phyloP scores from a whole-genome alignment of 2,329 filamentous ascomycete species.

The Xylaria sp. region DNA sequence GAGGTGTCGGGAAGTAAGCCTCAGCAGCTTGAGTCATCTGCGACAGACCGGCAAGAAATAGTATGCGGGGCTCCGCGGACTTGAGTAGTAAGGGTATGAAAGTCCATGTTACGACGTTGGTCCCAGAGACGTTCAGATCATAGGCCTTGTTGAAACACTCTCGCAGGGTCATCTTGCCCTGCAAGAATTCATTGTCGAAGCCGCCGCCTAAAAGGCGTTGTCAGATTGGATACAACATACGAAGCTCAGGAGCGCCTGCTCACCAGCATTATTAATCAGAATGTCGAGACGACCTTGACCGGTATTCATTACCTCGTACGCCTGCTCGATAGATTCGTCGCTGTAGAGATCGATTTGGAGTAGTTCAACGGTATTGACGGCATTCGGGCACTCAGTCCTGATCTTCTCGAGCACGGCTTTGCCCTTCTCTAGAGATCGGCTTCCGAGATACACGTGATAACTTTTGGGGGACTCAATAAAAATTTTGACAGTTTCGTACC shows the following conservation, averaged over 20 bases:
- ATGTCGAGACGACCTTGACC: slow-evolving; percentile 60
- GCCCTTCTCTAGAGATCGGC: slow-evolving; percentile 62
- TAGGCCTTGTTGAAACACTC: slow-evolving; percentile 59
- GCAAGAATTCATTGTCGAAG: slow-evolving; percentile 55
- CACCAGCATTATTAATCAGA: slow-evolving; percentile 69
- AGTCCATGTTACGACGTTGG: slow-evolving; percentile 54
- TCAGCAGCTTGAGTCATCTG: slow-evolving; percentile 51
- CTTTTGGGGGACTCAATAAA: slow-evolving; percentile 57
- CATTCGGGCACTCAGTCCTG: slow-evolving; percentile 52
- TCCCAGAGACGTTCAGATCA: slow-evolving; percentile 62
- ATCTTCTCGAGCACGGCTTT: slow-evolving; percentile 58
- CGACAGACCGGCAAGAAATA: slow-evolving; percentile 62
- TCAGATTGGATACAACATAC: neutral
- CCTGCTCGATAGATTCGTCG: slow-evolving; percentile 55
- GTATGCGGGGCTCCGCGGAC: slow-evolving; percentile 57
- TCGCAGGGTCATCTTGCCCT: slow-evolving; percentile 49
- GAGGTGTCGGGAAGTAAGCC: slow-evolving; percentile 43
- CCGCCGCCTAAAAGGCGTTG: slow-evolving; percentile 49
- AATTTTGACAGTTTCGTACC: slow-evolving; percentile 67
- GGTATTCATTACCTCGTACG: slow-evolving; percentile 56
- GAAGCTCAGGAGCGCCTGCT: slow-evolving; percentile 13
- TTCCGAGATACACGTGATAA: slow-evolving; percentile 68
- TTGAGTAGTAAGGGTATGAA: slow-evolving; percentile 60
- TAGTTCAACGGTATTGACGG: neutral
- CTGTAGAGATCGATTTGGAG: slow-evolving; percentile 12